Conservation (phyloP, 305 asterid genomes). For the Fraxinus velutina region DNA sequence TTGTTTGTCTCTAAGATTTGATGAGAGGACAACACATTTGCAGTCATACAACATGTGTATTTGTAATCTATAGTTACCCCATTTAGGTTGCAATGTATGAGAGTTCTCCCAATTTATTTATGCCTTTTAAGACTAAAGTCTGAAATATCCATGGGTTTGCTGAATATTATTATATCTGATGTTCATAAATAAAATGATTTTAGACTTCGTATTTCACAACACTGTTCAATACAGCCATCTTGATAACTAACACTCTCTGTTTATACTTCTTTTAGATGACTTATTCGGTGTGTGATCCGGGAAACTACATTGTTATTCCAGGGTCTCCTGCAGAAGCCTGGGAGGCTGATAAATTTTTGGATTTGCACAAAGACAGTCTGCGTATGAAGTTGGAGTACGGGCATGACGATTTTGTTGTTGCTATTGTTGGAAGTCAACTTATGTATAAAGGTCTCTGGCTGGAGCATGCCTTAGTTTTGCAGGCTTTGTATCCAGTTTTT, state of each 20-base stretch:
- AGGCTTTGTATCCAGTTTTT: conserved; percentile 63
- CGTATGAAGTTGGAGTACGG: conserved; percentile 38
- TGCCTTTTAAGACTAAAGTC: not conserved
- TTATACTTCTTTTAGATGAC: conserved; percentile 51
- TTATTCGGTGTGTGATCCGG: conserved; percentile 72
- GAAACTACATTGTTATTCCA: conserved; percentile 83
- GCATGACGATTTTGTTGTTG: conserved; percentile 54
- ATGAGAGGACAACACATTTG: not conserved
- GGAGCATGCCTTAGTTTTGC: conserved; percentile 80
- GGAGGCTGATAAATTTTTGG: conserved; percentile 44
- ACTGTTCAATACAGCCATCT: not conserved
- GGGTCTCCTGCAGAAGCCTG: conserved; percentile 78
- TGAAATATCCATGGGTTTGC: not conserved
- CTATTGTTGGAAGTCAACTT: conserved; percentile 71
- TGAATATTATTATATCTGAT: not conserved
- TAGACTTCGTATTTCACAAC: not conserved
- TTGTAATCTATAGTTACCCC: not conserved
- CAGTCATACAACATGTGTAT: not conserved
- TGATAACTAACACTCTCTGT: not conserved
- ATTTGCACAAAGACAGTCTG: conserved; percentile 29
- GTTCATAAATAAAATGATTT: not conserved
- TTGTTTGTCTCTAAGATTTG: not conserved
- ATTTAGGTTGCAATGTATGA: not conserved
- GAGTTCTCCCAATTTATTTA: not conserved
- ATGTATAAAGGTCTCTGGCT: conserved; percentile 82